Conservation (phyloP, 2,329 filamentous ascomycete genomes). For the Rhynchosporium agropyri region DNA sequence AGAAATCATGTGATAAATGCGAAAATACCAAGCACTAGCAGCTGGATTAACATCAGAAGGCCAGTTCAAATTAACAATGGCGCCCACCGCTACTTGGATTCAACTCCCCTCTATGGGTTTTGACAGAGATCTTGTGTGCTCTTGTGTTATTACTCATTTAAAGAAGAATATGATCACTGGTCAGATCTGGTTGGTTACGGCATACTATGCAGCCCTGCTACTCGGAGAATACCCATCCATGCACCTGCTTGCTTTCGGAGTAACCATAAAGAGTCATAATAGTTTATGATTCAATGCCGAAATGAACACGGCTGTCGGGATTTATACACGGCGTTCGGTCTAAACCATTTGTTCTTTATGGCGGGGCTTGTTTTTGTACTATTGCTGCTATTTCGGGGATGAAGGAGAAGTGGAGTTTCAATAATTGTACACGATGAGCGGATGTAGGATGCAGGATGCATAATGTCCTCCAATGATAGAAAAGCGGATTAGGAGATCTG, state of each 20-base stretch:
- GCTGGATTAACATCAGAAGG: not conserved
- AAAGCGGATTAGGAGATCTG: not conserved
- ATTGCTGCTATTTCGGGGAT: not conserved
- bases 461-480: slow-evolving; percentile 7
- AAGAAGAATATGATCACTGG: slow-evolving; percentile 5
- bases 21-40: not conserved
- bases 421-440: slow-evolving; percentile 15
- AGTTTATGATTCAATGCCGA: not conserved
- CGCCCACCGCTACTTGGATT: not conserved
- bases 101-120: not conserved
- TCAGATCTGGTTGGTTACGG: slow-evolving; percentile 2
- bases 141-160: not conserved
- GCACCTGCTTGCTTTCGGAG: slow-evolving; percentile 1
- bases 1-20: not conserved
- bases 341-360: not conserved
- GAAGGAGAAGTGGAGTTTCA: not conserved
- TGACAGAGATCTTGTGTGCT: not conserved
- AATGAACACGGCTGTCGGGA: slow-evolving; percentile 1
- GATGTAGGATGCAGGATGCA: not conserved
- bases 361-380: not conserved
- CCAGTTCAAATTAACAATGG: not conserved
- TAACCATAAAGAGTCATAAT: not conserved
- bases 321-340: not conserved
- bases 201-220: not conserved
- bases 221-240: slow-evolving; percentile 10